Base-by-base conservation (phyloP, 257 asterid genomes). In the Nicotiana attenuata region DNA sequence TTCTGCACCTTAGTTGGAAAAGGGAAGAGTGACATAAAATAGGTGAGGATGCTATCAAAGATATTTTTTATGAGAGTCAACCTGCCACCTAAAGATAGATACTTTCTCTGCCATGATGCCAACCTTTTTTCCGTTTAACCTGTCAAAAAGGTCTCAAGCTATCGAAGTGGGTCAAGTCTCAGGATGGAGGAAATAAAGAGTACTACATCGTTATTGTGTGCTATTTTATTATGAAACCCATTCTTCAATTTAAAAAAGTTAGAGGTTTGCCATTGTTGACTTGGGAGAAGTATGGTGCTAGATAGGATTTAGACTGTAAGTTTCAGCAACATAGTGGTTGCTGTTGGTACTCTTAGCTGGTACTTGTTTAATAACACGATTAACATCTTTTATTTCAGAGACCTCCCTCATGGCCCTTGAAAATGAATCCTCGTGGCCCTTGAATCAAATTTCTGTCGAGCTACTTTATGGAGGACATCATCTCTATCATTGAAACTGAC, bases 121-220 rank as follows among this genome's bases (percentile, higher is more conserved):
- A 9, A 10, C 50, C 11, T 9, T 41, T 41, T 41, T 41, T 41
- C 13, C 50, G 3, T 33, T 17, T 19, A 31, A 66, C 15, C 7
- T 16, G 76, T 33, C 47, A 19, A 66, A 33, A 64, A 33, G 17
- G 13, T 71, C 35, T 47, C 63, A 1, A 50, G 38, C 63, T 50
- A 50, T 73, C 5, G 20, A 73, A 24, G 24, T 10, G n/a, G 14
- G 22, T 73, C 38, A 47, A 24, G 38, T 50, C 24, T 24, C 50
- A 24, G 79, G 79, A 71, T 73, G 63, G 38, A 73, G 63, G 15
- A 71, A 73, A 73, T 47, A 50, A 50, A 73, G 63, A 73, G 45
- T 24, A 47, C 35, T 45, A 22, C 61, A 47, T 47, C 24, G 9
- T 73, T 47, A 45, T 73, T 73, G 79, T 50, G 38, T 15, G 79